phyloP scores from a whole-genome alignment of 257 asterid genomes.

The Mentha longifolia region DNA sequence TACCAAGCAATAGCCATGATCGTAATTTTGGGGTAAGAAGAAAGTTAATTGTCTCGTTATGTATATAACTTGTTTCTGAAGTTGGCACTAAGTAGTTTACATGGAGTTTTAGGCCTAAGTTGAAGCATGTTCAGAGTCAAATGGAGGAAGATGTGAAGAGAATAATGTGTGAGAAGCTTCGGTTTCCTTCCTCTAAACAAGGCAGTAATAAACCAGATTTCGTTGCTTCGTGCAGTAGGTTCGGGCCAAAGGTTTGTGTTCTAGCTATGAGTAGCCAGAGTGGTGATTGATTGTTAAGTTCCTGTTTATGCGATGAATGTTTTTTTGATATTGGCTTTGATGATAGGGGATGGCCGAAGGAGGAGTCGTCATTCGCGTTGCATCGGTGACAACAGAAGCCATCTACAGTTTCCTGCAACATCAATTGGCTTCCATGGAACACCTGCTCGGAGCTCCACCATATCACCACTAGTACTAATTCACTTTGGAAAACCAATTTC shows the following conservation, averaged over 20 bases:
- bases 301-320: too few relatives aligned
- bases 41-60: background rate
- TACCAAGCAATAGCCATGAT: constrained; percentile 89
- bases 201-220: constrained; percentile 51
- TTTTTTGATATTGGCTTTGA: background rate
- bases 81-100: background rate
- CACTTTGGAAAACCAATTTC: too few relatives aligned
- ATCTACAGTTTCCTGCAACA: constrained; percentile 56
- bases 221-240: constrained; percentile 79
- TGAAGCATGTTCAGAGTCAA: constrained; percentile 65
- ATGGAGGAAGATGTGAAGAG: constrained; percentile 86
- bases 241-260: constrained; percentile 66
- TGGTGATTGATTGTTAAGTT: too few relatives aligned
- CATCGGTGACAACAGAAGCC: constrained; percentile 82
- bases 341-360: constrained; percentile 61
- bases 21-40: constrained; percentile 75
- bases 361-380: constrained; percentile 79
- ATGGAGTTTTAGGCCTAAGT: constrained; percentile 63
- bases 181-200: constrained; percentile 43
- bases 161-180: constrained; percentile 76
- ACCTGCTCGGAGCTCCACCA: constrained; percentile 75
- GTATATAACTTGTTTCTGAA: background rate
- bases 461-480: constrained; percentile 44
- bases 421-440: too few relatives aligned
- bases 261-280: background rate